Conservation (phyloP, 202 grass and related monocot species). For the Brachypodium distachyon region DNA sequence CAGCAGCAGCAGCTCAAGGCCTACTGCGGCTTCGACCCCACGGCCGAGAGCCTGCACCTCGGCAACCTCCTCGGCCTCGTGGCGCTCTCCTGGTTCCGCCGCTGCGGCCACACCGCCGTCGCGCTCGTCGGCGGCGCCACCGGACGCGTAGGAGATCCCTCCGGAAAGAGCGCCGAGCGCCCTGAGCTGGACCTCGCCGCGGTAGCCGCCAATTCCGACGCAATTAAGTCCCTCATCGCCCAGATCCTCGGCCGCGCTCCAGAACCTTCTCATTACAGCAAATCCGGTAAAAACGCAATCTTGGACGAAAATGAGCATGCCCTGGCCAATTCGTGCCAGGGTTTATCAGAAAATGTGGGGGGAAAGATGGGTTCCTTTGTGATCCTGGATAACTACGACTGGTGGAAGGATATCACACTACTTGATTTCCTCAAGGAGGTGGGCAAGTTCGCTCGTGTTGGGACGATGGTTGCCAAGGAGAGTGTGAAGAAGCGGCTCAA, state of each 20-base stretch:
- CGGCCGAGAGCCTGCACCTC: conserved; percentile 85
- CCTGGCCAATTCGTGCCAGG: not conserved
- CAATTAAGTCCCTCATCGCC: conserved; percentile 51
- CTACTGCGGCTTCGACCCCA: conserved; percentile 91
- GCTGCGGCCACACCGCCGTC: conserved; percentile 78
- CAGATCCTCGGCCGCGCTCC: conserved; percentile 45
- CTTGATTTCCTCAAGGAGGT: conserved; percentile 90
- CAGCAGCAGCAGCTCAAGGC: conserved; percentile 40
- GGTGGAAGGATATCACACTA: conserved; percentile 89
- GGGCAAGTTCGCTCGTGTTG: conserved; percentile 71
- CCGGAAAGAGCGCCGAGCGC: conserved; percentile 79
- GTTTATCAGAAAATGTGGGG: conserved; percentile 8
- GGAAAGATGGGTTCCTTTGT: conserved; percentile 47
- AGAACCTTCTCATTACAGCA: not conserved
- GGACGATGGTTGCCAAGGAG: conserved; percentile 89
- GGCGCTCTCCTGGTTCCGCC: conserved; percentile 90
- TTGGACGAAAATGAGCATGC: conserved; percentile 5
- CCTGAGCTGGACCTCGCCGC: conserved; percentile 59
- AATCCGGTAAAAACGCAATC: not conserved
- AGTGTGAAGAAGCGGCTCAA: conserved; percentile 85
- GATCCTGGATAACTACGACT: conserved; percentile 91
- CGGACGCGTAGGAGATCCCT: conserved; percentile 71
- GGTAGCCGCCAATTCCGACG: conserved; percentile 44
- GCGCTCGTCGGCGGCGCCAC: conserved; percentile 79
- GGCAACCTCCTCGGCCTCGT: conserved; percentile 87